phyloP scores from a whole-genome alignment of 2,329 filamentous ascomycete species.

The Dactylellina cionopaga region DNA sequence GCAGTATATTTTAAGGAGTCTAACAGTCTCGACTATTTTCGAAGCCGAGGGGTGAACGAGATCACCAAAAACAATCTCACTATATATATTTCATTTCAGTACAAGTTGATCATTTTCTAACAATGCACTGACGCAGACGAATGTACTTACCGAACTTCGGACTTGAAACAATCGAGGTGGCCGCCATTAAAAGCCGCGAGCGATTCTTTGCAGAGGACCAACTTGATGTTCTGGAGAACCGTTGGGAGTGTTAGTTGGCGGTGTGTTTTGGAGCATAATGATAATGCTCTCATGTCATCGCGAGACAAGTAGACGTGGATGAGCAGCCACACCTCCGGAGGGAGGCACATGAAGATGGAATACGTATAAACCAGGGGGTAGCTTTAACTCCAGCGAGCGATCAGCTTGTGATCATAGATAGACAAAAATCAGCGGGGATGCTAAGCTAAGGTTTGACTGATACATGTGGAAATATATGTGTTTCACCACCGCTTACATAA shows the following conservation, averaged over 20 bases:
- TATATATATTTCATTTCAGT: not conserved
- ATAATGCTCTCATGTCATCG: not conserved
- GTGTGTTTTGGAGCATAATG: not conserved
- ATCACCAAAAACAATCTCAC: not conserved
- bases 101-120: not conserved
- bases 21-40: too few species aligned
- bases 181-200: not conserved
- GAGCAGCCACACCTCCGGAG: not conserved
- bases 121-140: not conserved
- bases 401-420: too few species aligned
- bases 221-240: not conserved
- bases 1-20: too few species aligned
- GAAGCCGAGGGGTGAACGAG: not conserved
- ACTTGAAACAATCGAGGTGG: not conserved
- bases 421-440: too few species aligned
- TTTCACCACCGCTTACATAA: too few species aligned
- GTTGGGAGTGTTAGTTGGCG: not conserved
- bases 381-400: too few species aligned
- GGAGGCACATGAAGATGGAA: too few species aligned
- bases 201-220: not conserved
- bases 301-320: not conserved
- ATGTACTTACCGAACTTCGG: not conserved
- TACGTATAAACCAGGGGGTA: too few species aligned
- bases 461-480: too few species aligned
- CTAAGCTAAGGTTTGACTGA: too few species aligned